Evolutionary conservation across 2,329 filamentous ascomycete genomes (phyloP), one percentile per base, ranked within the genome.

Genomic region (Bipolaris zeicola): DNA sequence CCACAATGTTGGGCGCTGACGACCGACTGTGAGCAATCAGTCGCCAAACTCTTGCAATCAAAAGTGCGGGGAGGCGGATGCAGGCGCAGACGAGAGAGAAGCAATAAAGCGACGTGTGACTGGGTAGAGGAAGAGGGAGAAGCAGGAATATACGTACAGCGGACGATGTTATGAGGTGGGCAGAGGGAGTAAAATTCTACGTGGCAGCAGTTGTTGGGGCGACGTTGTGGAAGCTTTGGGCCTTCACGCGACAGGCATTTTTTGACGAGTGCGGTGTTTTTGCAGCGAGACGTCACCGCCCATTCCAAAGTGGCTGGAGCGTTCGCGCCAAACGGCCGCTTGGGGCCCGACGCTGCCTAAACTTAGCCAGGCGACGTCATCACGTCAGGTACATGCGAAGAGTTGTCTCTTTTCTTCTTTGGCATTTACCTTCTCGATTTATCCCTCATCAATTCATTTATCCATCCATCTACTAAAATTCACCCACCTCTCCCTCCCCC

Each of bases 191-290:
- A 44, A 34, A 26, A n/a, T 42, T 44, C 24, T 14, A 13, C 16
- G 42, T 28, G 42, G 24, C 14, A 13, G n/a, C 14, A 18, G 50
- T 45, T 50, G 50, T 38, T 43, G 51, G 53, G 53, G 56, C 43
- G 41, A 51, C 34, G 51, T 31, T 18, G 57, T 47, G 22, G 50
- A 36, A 57, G 59, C 56, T 49, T 60, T 26, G 55, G 52, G 55
- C 53, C 49, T 61, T 63, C 59, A 60, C 59, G 59, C 60, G 57
- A 60, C 50, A 50, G 41, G 37, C 49, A 61, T 63, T 61, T 65
- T 65, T 65, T 61, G 36, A 55, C 46, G 43, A 59, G 51, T 62
- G 62, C 61, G 50, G 49, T 63, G 55, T 64, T 64, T 64, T 53
- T 53, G 24, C 42, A 50, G 33, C 26, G 44, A 37, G 57, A 64